Evolutionary conservation across 2,329 filamentous ascomycete genomes (phyloP).

Genomic region (Graphilbum fragrans): DNA sequence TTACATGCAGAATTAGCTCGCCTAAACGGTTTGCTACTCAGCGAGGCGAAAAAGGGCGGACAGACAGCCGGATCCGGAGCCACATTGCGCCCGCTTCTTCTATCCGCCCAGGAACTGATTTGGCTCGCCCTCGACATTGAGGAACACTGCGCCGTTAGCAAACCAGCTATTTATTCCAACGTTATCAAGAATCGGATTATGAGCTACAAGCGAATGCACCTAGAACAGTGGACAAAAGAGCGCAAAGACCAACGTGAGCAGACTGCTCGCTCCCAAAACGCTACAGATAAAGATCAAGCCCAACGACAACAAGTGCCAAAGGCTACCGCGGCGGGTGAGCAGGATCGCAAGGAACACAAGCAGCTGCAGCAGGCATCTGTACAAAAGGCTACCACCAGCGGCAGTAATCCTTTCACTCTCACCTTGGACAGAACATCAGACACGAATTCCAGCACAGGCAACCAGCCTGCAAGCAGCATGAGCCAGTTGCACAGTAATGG

Average conservation of each 20-base stretch:
- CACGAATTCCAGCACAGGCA: too few relatives aligned
- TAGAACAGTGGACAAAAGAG: conserved; percentile 59
- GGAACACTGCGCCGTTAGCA: conserved; percentile 57
- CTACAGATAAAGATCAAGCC: neutral
- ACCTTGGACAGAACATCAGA: too few relatives aligned
- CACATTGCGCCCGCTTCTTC: conserved; percentile 28
- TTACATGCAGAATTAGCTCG: conserved; percentile 55
- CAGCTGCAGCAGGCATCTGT: conserved; percentile 8
- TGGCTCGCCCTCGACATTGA: conserved; percentile 65
- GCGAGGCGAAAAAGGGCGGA: conserved; percentile 27
- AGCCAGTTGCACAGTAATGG: too few relatives aligned
- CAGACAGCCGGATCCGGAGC: neutral
- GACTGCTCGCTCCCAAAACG: conserved; percentile 6
- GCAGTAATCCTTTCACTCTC: too few relatives aligned
- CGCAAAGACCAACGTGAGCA: conserved; percentile 21
- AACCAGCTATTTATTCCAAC: conserved; percentile 64
- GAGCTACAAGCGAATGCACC: conserved; percentile 61
- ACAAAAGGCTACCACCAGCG: neutral
- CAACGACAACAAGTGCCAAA: too few relatives aligned
- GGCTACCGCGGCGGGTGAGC: too few relatives aligned
- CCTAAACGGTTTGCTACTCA: conserved; percentile 51
- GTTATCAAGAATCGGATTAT: conserved; percentile 73
- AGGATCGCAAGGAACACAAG: conserved; percentile 13
- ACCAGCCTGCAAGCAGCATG: too few relatives aligned
- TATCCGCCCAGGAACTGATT: conserved; percentile 56